phyloP scores from a whole-genome alignment of 257 asterid species.

The Verbena officinalis region DNA sequence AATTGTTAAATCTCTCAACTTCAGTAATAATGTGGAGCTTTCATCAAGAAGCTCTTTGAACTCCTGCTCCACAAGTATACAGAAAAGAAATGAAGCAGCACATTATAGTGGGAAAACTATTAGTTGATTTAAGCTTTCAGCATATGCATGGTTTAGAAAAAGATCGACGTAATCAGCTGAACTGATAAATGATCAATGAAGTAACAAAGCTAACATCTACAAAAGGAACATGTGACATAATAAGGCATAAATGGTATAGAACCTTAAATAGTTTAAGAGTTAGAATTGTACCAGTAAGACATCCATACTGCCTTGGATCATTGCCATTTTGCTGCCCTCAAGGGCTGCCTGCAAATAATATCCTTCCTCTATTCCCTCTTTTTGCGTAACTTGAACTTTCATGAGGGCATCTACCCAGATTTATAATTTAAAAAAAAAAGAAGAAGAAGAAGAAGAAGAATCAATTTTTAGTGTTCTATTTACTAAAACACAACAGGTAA shows the following conservation, averaged over 20 bases:
- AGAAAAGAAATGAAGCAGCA: conserved; percentile 9
- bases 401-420: conserved; percentile 63
- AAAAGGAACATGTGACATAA: no score
- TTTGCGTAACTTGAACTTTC: conserved; percentile 52
- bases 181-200: no score
- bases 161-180: no score
- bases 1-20: conserved; percentile 66
- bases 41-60: conserved; percentile 81
- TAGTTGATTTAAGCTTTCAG: background rate
- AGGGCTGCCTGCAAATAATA: conserved; percentile 62
- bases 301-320: conserved; percentile 79
- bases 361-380: conserved; percentile 61
- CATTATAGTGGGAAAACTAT: background rate
- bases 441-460: no score
- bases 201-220: no score
- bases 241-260: no score
- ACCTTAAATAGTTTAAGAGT: no score
- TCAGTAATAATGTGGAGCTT: conserved; percentile 57
- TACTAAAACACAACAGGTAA: conserved; percentile 4
- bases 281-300: conserved; percentile 56
- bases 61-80: conserved; percentile 54
- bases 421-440: conserved; percentile 32
- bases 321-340: conserved; percentile 80
- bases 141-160: conserved; percentile 5
- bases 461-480: conserved; percentile 22